Base-by-base conservation (phyloP, 2,329 filamentous ascomycete genomes). In the Monosporascus sp. region DNA sequence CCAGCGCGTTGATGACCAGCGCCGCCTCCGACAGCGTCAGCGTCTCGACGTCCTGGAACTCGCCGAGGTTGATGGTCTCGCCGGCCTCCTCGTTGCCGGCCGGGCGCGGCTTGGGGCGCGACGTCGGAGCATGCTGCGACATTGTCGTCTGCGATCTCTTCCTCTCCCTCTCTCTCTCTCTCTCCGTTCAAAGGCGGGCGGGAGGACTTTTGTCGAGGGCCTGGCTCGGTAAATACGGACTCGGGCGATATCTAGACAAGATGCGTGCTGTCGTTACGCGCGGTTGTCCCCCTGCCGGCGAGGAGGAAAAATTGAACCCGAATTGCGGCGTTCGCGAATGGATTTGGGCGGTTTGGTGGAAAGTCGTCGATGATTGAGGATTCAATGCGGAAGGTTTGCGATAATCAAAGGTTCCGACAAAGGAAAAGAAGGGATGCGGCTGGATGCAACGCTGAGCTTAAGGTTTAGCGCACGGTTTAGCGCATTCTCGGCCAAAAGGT, bases 21-120 rank as follows among this genome's bases (percentile, higher is more conserved):
- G 90, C 84, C 2, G 94, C 92, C 74, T 97, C 94, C 36, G 90
- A 96, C 50, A 97, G 82, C 46, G 92, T 96, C 57, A 99, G 79
- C 6, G 92, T 93, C 68, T 94, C 90, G 60, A 95, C 91, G 66
- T 93, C 80, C 63, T 95, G 85, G 73, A 97, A 97, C 69, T 97
- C 93, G 73, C 94, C 94, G 11, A 99, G 87, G 70, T 87, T 89
- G 58, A 97, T 84, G 51, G 84, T 84, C 7, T 83, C 77, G 48
- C 87, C 85, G 24, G 93, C 92, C 75, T 97, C 91, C 72, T 97
- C 93, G 69, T 96, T 92, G 68, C 88, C 88, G 53, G 84, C 80
- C 47, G 82, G 81, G 45, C 79, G 75, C 58, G 85, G 86, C 72
- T 88, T 90, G 56, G 80, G 78, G 55, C 88, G 85, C 51, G 85